phyloP scores from a whole-genome alignment of 2,329 filamentous ascomycete species.

The Alternaria angustiovoidea region DNA sequence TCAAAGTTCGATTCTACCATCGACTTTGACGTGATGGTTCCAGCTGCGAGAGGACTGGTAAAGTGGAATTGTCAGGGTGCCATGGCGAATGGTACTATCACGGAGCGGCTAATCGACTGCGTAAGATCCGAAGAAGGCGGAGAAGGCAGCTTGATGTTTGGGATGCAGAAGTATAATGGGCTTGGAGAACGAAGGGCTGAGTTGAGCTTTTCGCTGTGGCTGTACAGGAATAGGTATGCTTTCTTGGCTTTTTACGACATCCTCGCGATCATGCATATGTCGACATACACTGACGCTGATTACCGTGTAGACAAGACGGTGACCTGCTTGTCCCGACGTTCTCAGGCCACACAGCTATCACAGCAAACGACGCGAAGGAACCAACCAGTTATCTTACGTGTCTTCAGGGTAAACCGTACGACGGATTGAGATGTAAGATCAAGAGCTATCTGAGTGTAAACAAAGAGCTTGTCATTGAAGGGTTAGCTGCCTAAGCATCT shows the following conservation, averaged over 20 bases:
- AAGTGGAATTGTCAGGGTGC: constrained; percentile 17
- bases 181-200: constrained; percentile 11
- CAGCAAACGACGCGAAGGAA: constrained; percentile 24
- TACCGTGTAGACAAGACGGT: background rate
- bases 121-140: background rate
- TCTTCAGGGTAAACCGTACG: constrained; percentile 19
- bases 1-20: constrained; percentile 33
- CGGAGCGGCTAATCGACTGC: background rate
- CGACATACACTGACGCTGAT: background rate
- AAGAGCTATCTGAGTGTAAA: constrained; percentile 19
- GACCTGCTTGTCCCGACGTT: background rate
- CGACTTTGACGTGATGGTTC: constrained; percentile 30
- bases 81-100: constrained; percentile 26
- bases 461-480: constrained; percentile 10
- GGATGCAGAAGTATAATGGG: constrained; percentile 1
- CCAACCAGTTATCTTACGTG: constrained; percentile 27
- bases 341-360: constrained; percentile 14
- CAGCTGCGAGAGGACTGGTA: background rate
- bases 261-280: too few species aligned
- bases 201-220: constrained; percentile 17
- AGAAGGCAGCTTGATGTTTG: constrained; percentile 3
- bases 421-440: constrained; percentile 27
- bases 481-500: background rate
- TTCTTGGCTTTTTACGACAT: background rate
- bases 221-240: constrained; percentile 4